Evolutionary conservation across 176 grass and related monocot species (phyloP), one percentile per base, ranked within the genome.

Genomic region (Ensete glaucum): DNA sequence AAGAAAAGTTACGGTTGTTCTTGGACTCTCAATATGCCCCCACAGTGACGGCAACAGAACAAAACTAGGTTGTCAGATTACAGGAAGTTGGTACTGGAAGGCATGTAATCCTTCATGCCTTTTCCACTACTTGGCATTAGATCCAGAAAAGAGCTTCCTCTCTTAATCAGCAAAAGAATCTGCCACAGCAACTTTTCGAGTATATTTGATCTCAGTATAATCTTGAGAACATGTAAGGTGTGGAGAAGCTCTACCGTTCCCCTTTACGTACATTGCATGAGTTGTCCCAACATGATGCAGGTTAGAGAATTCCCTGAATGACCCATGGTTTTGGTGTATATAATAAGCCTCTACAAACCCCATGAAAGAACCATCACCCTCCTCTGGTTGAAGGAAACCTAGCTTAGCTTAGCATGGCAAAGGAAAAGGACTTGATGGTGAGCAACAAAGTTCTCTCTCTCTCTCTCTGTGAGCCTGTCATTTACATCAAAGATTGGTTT

Each of bases 391-490:
- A 19, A 17, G 8, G 1, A 8, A 52, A 27, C 13, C 11, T 2
- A 19, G 14, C 8, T 70, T 2, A 23, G 22, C 22, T 10, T 1
- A 43, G 26, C 34, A 92, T 92, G 89, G 86, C 83, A 70, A 88
- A 54, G 86, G 86, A 88, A 84, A 78, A 81, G 79, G 89, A 92
- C 67, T 76, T 92, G 64, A 92, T 88, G 86, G 89, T 92, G 27
- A 58, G 0, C 50, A 14, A 49, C 1, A 24, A 25, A 67, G 64
- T 17, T 55, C 17, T 60, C 58, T 62, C 27, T 70, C 65, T 79
- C 21, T 29, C 23, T 78, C 21, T 23, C 22, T 23, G 22, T 77
- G 17, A 43, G 9, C 22, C 0, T 57, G 14, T 53, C 10, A 53
- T 72, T 12, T 72, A 3, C 53, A 48, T 0, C 17, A 14, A 6